Percentiles rank a stretch among this genome's conserved stretches.
phyloP scores from a whole-genome alignment of 2,329 filamentous ascomycete genomes.

The Fusarium transvaalense region DNA sequence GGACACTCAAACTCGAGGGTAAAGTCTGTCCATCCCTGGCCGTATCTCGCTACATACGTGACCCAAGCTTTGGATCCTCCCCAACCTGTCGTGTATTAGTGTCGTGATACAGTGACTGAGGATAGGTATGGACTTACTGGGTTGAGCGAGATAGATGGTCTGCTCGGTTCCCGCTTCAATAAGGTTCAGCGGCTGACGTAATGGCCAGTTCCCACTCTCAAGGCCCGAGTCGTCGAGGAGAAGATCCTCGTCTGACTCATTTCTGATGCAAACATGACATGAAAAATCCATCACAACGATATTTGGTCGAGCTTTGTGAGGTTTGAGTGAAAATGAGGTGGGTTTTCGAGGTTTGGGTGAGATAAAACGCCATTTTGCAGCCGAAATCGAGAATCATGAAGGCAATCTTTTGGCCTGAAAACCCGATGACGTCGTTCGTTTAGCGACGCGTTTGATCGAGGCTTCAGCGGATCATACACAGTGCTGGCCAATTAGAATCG shows the following conservation, averaged over 20 bases:
- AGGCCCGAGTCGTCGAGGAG: constrained; percentile 32
- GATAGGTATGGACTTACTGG: constrained; percentile 5
- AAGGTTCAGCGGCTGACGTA: constrained; percentile 32
- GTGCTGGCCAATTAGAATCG: background rate
- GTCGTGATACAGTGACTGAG: background rate
- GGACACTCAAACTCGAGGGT: constrained; percentile 34
- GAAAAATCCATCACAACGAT: constrained; percentile 18
- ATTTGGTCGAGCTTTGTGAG: accelerated
- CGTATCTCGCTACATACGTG: constrained; percentile 17
- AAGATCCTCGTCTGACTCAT: constrained; percentile 25
- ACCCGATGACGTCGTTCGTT: constrained; percentile 22
- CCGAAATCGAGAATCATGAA: constrained; percentile 13
- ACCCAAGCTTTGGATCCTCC: constrained; percentile 32
- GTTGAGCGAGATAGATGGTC: constrained; percentile 25
- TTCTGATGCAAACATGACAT: constrained; percentile 24
- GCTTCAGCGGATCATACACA: background rate
- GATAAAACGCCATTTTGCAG: background rate
- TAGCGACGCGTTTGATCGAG: background rate
- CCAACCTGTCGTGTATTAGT: constrained; percentile 10
- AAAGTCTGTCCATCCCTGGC: constrained; percentile 26
- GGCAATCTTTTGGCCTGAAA: background rate
- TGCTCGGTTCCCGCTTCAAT: constrained; percentile 26
- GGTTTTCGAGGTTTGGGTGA: background rate
- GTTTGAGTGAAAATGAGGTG: background rate
- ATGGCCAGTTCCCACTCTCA: constrained; percentile 24